Evolutionary conservation across 1,284 basidiomycete species (phyloP), one percentile per base, ranked within the genome.

Genomic region (Leucoagaricus sp.): DNA sequence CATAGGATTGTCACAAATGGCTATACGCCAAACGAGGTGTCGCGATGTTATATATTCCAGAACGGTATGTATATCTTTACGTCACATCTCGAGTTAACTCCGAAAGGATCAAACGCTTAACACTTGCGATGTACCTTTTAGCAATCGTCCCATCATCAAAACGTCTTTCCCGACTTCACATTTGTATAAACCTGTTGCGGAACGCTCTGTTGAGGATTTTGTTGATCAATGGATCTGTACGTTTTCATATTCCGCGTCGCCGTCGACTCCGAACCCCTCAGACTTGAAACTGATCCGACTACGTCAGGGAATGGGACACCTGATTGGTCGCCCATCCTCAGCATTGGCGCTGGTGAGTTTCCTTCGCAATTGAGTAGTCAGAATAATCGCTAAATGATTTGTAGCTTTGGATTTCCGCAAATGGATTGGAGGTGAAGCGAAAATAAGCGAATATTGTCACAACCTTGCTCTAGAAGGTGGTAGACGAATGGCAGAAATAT

Each of bases 1-100:
- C 36, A 4, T 54, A 87, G 82, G 93, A 93, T 66, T 88, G 86
- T 62, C 90, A 94, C 74, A 95, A 94, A 69, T 94, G 93, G 93
- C 72, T 94, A 2, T 85, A 75, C 61, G 81, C 84, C 4, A 91
- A 93, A 67, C 80, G 93, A 6, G 79, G 83, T 7, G 85, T 81
- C 53, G 88, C 91, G 0, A 74, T 90, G 12, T 73, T 96, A 25
- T 96, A 95, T 69, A 86, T 91, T 2, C 87, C 93, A 0, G 79
- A 81, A 62, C 76, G 89, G 91, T 90, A 57, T 48, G 76, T 62
- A 17, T 33, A 25, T 47, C 19, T 15, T 7, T n/a, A n/a, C n/a
- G n/a, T n/a, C n/a, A n/a, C n/a, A n/a, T n/a, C n/a, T n/a, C n/a
- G n/a, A n/a, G n/a, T n/a, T n/a, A n/a, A n/a, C n/a, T n/a, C n/a